These are phyloP conservation scores for Leccinum longicurvipes DNA, from an alignment of 768 basidiomycete genomes.

Conservation along the genomic window DNA sequence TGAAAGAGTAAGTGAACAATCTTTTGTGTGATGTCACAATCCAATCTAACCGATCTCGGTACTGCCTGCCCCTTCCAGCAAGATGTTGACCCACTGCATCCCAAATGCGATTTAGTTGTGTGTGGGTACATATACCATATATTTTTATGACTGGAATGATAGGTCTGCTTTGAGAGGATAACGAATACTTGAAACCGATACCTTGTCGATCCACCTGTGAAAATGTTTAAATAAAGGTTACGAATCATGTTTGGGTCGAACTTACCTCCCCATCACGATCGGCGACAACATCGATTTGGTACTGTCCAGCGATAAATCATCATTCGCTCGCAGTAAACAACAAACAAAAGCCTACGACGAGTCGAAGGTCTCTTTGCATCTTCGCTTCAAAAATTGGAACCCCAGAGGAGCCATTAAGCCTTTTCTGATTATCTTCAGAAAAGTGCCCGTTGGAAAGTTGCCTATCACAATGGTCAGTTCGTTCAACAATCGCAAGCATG, in stretches of 20 bases:
- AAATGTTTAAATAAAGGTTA: background rate
- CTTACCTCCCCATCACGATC: conserved; percentile 35
- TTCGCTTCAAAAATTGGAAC: conserved; percentile 70
- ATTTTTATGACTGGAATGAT: conserved; percentile 40
- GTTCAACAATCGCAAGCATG: background rate
- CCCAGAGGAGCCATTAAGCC: conserved; percentile 43
- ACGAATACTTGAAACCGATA: conserved; percentile 6
- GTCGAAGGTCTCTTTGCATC: conserved; percentile 50
- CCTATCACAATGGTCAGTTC: conserved; percentile 31
- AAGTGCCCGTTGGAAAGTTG: conserved; percentile 70
- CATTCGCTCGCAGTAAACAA: background rate
- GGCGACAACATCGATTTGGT: conserved; percentile 46
- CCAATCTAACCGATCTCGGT: conserved; percentile 43
- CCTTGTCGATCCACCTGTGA: conserved; percentile 40
- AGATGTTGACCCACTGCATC: conserved; percentile 42
- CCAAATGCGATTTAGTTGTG: conserved; percentile 48
- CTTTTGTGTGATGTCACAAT: background rate
- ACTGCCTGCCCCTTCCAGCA: conserved; percentile 46
- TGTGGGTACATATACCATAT: conserved; percentile 50
- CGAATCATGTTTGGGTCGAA: background rate
- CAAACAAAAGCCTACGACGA: conserved; percentile 40
- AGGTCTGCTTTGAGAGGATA: background rate
- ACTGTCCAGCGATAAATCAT: conserved; percentile 29
- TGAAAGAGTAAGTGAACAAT: background rate
- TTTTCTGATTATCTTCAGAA: conserved; percentile 65